Conservation (phyloP, 371 early-diverging fungal species). For the Mortierella polycephala region DNA sequence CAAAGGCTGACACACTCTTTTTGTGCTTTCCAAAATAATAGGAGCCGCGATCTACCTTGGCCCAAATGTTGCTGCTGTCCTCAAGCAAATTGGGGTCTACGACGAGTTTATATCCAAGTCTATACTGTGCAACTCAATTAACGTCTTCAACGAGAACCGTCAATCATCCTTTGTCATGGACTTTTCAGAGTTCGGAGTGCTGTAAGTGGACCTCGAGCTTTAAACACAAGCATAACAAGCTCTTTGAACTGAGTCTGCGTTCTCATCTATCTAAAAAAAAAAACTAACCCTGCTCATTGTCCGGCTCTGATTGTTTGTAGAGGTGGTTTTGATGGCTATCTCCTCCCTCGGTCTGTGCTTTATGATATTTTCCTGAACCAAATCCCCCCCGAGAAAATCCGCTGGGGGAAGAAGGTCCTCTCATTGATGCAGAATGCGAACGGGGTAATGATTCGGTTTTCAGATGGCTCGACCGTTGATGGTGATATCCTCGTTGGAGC, state of each 20-base stretch:
- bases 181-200: slow-evolving; percentile 9
- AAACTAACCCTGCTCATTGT: not conserved
- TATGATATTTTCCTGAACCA: slow-evolving; percentile 19
- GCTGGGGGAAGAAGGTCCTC: slow-evolving; percentile 17
- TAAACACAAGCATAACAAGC: too few relatives aligned
- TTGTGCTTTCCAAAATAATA: slow-evolving; percentile 5
- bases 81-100: slow-evolving; percentile 22
- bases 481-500: slow-evolving; percentile 23
- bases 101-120: slow-evolving; percentile 18
- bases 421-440: slow-evolving; percentile 3
- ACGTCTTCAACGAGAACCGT: slow-evolving; percentile 19
- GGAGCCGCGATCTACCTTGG: slow-evolving; percentile 25
- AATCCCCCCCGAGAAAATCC: slow-evolving; percentile 21
- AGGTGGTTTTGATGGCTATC: slow-evolving; percentile 7
- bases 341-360: slow-evolving; percentile 13
- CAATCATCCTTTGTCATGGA: slow-evolving; percentile 10
- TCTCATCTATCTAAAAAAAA: not conserved
- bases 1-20: too few relatives aligned
- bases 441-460: slow-evolving; percentile 7
- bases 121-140: slow-evolving; percentile 16
- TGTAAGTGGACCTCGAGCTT: too few relatives aligned
- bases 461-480: slow-evolving; percentile 3
- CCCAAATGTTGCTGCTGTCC: slow-evolving; percentile 2
- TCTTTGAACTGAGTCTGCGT: too few relatives aligned
- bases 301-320: slow-evolving; percentile 11